A percentile compares a stretch with the other conserved stretches of the same genome.
Conservation (phyloP, 2,329 filamentous ascomycete genomes). For the Hymenoscyphus fraxineus region DNA sequence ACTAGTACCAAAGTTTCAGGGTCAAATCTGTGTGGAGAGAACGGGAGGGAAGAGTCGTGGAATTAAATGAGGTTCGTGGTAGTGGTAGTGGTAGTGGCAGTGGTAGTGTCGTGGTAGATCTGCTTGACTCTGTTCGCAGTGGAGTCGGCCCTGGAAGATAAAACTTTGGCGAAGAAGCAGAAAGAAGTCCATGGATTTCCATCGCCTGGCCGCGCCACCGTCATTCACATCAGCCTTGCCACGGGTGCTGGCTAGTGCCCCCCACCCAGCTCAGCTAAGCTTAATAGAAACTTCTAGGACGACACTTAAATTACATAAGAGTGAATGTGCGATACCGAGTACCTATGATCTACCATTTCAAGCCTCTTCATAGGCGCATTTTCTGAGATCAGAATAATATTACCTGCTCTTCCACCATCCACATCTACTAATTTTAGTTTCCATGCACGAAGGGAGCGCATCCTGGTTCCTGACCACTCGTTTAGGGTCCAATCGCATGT, state of each 20-base stretch:
- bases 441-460: background rate
- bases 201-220: background rate
- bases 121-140: background rate
- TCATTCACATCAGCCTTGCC: conserved; percentile 1
- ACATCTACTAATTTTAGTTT: background rate
- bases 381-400: background rate
- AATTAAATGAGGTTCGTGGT: background rate
- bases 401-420: background rate
- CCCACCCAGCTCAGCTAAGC: background rate
- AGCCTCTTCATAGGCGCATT: background rate
- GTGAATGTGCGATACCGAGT: background rate
- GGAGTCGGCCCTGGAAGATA: background rate
- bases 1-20: too few species aligned
- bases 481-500: background rate
- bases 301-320: background rate
- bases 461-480: background rate
- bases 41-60: too few species aligned
- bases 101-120: background rate
- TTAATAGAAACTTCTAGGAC: background rate
- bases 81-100: background rate
- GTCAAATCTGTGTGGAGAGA: too few species aligned
- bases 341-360: background rate
- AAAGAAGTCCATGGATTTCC: background rate
- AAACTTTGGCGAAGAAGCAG: conserved; percentile 1
- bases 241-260: background rate